These are phyloP conservation scores for Aplosporella prunicola DNA, from an alignment of 2,329 filamentous ascomycete genomes.

Conservation along the genomic window DNA sequence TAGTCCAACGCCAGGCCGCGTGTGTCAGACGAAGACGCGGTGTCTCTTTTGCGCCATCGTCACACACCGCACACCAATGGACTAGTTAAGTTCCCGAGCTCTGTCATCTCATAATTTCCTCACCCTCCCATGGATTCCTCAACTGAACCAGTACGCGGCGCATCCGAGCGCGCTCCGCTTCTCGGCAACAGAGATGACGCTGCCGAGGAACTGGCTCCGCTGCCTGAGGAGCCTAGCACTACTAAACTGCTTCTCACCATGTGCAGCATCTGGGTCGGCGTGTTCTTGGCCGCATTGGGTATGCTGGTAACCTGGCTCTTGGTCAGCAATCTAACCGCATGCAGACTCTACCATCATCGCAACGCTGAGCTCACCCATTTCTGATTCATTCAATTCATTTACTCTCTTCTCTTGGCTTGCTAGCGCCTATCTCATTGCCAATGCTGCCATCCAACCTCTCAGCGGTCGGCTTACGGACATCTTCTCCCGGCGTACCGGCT, in stretches of 20 bases:
- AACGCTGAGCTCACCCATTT: conserved; percentile 74
- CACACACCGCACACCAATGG: no score
- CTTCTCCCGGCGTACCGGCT: conserved; percentile 66
- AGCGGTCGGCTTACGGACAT: conserved; percentile 83
- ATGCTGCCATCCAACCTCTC: conserved; percentile 76
- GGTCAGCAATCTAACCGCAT: conserved; percentile 5
- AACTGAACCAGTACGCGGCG: no score
- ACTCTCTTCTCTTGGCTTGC: conserved; percentile 81
- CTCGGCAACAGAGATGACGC: no score
- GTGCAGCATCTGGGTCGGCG: conserved; percentile 42
- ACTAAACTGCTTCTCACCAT: conserved; percentile 40
- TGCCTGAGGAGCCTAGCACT: conserved; percentile 35
- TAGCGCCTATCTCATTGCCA: conserved; percentile 78
- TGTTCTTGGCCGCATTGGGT: conserved; percentile 49
- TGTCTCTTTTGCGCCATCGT: no score
- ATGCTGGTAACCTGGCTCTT: conserved; percentile 6
- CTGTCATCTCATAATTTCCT: no score
- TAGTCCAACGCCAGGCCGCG: no score
- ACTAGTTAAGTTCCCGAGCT: no score
- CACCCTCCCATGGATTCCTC: no score
- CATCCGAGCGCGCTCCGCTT: no score
- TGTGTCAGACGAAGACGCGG: no score
- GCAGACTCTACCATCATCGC: conserved; percentile 73
- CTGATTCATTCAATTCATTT: conserved; percentile 71
- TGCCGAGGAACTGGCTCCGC: neutral